Evolutionary conservation across 352 stramenopile genomes (phyloP), one percentile per base, ranked within the genome.

Genomic region (Elongisporangium prolatum): DNA sequence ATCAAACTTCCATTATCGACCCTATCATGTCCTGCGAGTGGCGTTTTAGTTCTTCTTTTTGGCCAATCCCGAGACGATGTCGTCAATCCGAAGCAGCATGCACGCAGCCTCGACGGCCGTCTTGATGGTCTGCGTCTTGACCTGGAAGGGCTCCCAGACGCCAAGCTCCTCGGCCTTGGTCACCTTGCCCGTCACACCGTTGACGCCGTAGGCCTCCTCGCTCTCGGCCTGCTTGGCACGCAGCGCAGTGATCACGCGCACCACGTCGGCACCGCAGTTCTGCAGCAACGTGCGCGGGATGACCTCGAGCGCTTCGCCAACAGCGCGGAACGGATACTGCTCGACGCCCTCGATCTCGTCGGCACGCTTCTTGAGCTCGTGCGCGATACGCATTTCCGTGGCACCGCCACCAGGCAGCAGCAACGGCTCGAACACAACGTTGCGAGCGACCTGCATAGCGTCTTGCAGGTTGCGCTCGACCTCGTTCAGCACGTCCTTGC

Each of bases 81-180:
- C 98, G 77, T 99, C 98, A 75, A 99, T 99, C 61, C 98, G 94
- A 63, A 97, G 72, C 61, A 98, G 80, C 82, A 99, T 98, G 72
- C 95, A 99, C 49, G 97, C 95, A 61, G 94, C 97, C 72, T 99
- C 98, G 63, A 99, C 96, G 14, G 97, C 96, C 44, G 97, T 99
- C 84, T 99, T 99, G 80, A 99, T 99, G 21, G 97, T 98, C 89
- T 99, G 97, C 50, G 97, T 98, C 82, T 99, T 99, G 61, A 99
- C 97, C 72, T 97, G 86, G 72, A 98, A 99, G n/a, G 97, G 96
- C 68, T 99, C 98, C 97, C 97, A 99, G 61, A 99, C 96, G 52
- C 93, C 96, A 54, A 98, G 85, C 60, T 98, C 80, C 66, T 95
- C 84, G 80, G 99, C 98, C 74, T 96, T 80, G 2, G 92, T 97